Evolutionary conservation across 306 rosid species (phyloP).

Genomic region (Vigna reflexopilosa): DNA sequence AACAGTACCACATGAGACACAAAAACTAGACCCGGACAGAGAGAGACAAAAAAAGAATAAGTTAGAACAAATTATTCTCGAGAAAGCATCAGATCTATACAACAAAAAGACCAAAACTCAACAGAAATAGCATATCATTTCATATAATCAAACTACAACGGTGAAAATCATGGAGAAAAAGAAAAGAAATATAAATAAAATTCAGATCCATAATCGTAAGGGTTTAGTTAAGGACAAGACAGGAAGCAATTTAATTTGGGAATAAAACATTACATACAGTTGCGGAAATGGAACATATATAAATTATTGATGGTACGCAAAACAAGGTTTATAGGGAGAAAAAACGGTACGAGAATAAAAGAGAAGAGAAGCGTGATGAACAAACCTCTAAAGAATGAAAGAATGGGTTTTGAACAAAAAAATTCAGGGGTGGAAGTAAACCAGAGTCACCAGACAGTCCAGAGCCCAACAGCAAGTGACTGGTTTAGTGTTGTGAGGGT

Average conservation of each 20-base stretch:
- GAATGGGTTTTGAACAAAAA: background rate
- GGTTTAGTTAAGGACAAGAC: background rate
- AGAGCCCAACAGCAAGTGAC: background rate
- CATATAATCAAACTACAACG: conserved; percentile 2
- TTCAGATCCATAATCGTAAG: conserved; percentile 40
- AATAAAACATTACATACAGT: background rate
- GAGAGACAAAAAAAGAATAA: too few relatives aligned
- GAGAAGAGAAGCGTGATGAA: conserved; percentile 11
- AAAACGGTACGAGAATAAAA: too few relatives aligned
- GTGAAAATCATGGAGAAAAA: background rate
- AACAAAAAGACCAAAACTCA: background rate
- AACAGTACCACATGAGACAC: conserved; percentile 11
- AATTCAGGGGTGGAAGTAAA: conserved; percentile 29
- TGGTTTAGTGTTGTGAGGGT: background rate
- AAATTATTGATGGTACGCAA: background rate
- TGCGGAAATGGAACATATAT: background rate
- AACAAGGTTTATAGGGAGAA: background rate
- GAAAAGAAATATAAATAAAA: background rate
- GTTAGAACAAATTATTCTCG: background rate
- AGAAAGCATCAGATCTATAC: conserved; percentile 38
- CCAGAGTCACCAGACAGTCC: background rate
- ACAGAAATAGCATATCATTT: background rate
- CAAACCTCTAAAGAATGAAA: conserved; percentile 49
- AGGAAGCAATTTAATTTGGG: background rate
- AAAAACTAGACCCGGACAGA: conserved; percentile 18